Base-by-base conservation (phyloP, 1,284 basidiomycete genomes). In the Puccinia coronata region DNA sequence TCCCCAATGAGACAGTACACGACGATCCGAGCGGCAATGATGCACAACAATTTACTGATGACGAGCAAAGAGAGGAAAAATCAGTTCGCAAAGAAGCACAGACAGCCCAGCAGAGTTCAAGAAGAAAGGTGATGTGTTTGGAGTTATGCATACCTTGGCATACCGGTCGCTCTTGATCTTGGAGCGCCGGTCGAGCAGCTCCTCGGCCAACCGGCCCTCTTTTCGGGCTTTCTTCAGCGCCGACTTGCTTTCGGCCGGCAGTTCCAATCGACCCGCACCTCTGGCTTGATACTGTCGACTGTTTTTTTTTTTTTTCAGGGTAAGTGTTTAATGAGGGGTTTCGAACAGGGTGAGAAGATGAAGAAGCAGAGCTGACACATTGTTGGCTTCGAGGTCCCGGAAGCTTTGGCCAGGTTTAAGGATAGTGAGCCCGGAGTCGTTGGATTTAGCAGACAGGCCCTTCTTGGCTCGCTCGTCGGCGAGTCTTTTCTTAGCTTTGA, bases 191-290 rank as follows among this genome's bases (percentile, higher is more conserved):
- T 98, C 94, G 67, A 98, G 88, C 87, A 98, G 87, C 3, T 93
- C 93, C 86, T 98, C 95, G 0, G 93, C 91, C 23, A 97, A 86
- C 49, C 92, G 90, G 2, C 96, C 96, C 83, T 97, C 94, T 86
- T 95, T 92, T 82, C 89, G 89, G 18, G 95, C 95, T 81, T 90
- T 90, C 86, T 94, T 95, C 77, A 98, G 89, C 90, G 93, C 91
- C 85, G 89, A 90, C 87, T 90, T 92, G 83, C 93, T 92, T 0
- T 90, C 90, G 1, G 84, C 85, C 1, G 94, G 92, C 76, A 51
- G 89, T 18, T 95, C 88, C 23, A 90, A 90, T 79, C 91, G 88
- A 12, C 93, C 93, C 14, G 92, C 92, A 28, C 94, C 94, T 93
- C 95, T 95, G 0, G 94, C 90, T 85, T 97, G 95, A 84, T 91